These are phyloP conservation scores for Xylaria telfairii DNA, from an alignment of 495 filamentous ascomycete genomes.

Conservation along the genomic window DNA sequence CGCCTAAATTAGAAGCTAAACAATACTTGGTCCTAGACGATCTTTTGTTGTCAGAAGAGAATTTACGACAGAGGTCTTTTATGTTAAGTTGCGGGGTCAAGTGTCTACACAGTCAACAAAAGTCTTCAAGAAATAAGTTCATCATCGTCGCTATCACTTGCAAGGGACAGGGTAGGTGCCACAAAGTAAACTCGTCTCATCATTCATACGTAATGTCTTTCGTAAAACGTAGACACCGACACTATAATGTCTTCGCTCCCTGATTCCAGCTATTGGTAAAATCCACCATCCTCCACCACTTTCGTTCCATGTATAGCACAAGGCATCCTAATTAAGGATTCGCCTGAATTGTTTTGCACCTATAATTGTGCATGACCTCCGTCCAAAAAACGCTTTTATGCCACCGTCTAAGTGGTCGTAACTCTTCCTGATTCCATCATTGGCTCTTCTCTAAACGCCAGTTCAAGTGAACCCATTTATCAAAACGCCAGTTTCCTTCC, in stretches of 20 bases:
- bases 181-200: conserved; percentile 39
- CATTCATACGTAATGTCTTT: conserved; percentile 37
- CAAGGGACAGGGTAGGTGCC: neutral
- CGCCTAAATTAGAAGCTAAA: too few species aligned
- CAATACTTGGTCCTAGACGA: too few species aligned
- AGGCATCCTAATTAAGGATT: conserved; percentile 11
- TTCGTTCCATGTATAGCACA: neutral
- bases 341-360: neutral
- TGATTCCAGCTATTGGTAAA: conserved; percentile 8
- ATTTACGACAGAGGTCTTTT: neutral
- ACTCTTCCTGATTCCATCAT: neutral
- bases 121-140: neutral
- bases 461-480: conserved; percentile 8
- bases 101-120: too few species aligned
- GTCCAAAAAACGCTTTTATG: conserved; percentile 16
- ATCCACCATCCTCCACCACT: neutral
- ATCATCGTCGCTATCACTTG: neutral
- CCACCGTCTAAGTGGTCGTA: conserved; percentile 1
- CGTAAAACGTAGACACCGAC: conserved; percentile 37
- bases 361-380: neutral
- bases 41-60: neutral
- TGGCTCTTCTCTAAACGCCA: conserved; percentile 21
- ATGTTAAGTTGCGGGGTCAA: neutral
- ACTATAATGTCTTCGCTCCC: conserved; percentile 23
- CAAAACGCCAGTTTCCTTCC: conserved; percentile 18